phyloP scores from a whole-genome alignment of 176 grass and related monocot genomes.

The Echinochloa phyllopogon region DNA sequence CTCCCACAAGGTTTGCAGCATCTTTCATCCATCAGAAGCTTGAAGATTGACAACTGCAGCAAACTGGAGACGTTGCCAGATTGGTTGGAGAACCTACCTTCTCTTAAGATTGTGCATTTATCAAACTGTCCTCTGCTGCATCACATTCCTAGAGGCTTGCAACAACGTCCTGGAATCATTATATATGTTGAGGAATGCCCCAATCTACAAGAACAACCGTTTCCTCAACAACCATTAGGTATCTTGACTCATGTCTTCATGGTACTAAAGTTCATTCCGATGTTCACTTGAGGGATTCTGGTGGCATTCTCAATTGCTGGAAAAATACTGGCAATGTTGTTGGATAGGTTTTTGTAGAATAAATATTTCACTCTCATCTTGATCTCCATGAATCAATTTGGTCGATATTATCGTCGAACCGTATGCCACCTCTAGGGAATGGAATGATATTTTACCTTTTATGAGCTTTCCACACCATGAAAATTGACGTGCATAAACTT shows the following conservation, averaged over 20 bases:
- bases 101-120: not conserved
- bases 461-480: no score
- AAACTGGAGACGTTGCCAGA: slow-evolving; percentile 22
- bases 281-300: no score
- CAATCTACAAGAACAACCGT: not conserved
- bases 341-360: no score
- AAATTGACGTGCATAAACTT: no score
- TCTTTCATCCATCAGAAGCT: slow-evolving; percentile 17
- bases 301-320: no score
- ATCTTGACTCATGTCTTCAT: not conserved
- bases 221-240: slow-evolving; percentile 1
- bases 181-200: slow-evolving; percentile 15
- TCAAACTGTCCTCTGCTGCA: slow-evolving; percentile 1
- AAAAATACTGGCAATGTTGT: no score
- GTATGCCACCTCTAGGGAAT: no score
- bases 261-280: no score
- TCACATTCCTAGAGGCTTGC: not conserved
- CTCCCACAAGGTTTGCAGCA: not conserved
- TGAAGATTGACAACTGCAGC: slow-evolving; percentile 3
- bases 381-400: no score
- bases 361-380: no score
- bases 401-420: no score
- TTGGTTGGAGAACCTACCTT: slow-evolving; percentile 32
- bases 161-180: not conserved
- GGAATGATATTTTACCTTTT: no score